Conservation (phyloP, 139 green algal genomes). For the Chlorella sp. region DNA sequence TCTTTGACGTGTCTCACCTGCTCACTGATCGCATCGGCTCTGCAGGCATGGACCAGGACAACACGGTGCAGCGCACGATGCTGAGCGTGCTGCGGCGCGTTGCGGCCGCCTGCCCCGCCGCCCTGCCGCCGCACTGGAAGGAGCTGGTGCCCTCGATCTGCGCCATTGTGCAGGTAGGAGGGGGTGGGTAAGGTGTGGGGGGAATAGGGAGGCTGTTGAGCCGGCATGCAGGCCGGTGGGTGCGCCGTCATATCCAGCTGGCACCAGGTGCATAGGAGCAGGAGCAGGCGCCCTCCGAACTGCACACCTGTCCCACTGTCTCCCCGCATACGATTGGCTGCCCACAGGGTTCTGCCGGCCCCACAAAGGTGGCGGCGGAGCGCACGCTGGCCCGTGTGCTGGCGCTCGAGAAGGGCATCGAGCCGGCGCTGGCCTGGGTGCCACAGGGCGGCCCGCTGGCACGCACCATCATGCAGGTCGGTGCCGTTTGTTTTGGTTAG, state of each 20-base stretch:
- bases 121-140: conserved; percentile 66
- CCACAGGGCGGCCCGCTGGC: conserved; percentile 48
- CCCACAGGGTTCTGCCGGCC: conserved; percentile 43
- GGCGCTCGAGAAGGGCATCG: conserved; percentile 41
- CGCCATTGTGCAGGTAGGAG: conserved; percentile 48
- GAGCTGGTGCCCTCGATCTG: conserved; percentile 71
- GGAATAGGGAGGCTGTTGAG: too few species aligned
- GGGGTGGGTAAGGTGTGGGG: too few species aligned
- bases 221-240: too few species aligned
- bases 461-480: conserved; percentile 49
- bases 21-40: too few species aligned
- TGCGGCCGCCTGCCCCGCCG: conserved; percentile 13
- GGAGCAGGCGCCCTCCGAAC: background rate
- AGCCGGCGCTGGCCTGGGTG: conserved; percentile 64
- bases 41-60: conserved; percentile 49
- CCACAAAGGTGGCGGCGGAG: conserved; percentile 66
- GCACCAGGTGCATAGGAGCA: background rate
- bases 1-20: too few species aligned
- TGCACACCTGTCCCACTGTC: background rate
- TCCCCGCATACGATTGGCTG: background rate
- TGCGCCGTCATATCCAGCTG: too few species aligned
- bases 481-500: too few species aligned
- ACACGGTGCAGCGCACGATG: conserved; percentile 64
- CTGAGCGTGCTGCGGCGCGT: conserved; percentile 68
- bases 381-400: conserved; percentile 61